phyloP scores from a whole-genome alignment of 345 rosid genomes.

The Litchi chinensis region DNA sequence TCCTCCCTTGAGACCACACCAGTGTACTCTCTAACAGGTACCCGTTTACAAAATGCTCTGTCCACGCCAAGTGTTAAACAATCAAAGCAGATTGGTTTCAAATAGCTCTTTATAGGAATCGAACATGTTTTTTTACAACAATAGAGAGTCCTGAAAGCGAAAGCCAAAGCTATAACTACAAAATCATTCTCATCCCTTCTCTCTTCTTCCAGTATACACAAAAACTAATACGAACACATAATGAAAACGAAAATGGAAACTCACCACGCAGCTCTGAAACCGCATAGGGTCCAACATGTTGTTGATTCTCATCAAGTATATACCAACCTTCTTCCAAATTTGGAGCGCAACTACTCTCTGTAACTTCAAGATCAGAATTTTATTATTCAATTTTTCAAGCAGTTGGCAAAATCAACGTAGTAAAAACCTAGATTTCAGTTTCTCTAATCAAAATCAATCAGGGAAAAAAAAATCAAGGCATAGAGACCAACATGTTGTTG shows the following conservation, averaged over 20 bases:
- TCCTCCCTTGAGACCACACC: constrained; percentile 88
- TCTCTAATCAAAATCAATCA: too few relatives aligned
- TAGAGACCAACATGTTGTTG: too few relatives aligned
- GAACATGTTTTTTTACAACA: constrained; percentile 42
- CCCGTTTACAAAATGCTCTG: constrained; percentile 88
- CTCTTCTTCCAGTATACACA: constrained; percentile 3
- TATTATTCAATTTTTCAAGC: too few relatives aligned
- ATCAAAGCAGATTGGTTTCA: constrained; percentile 45
- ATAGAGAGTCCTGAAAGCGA: constrained; percentile 44
- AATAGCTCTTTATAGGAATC: constrained; percentile 46
- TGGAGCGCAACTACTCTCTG: constrained; percentile 10
- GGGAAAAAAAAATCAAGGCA: background rate
- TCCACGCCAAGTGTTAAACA: constrained; percentile 48
- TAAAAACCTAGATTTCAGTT: too few relatives aligned
- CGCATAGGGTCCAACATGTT: constrained; percentile 74
- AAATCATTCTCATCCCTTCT: background rate
- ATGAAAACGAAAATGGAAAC: constrained; percentile 20
- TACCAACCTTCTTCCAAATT: constrained; percentile 66
- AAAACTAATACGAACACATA: constrained; percentile 6
- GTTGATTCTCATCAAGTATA: constrained; percentile 72
- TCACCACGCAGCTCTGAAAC: constrained; percentile 72
- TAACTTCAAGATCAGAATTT: background rate
- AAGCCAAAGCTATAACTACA: background rate
- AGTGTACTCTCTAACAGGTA: constrained; percentile 67
- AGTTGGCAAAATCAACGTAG: too few relatives aligned